phyloP scores from a whole-genome alignment of 352 stramenopile species.

The Pythium coloratum region DNA sequence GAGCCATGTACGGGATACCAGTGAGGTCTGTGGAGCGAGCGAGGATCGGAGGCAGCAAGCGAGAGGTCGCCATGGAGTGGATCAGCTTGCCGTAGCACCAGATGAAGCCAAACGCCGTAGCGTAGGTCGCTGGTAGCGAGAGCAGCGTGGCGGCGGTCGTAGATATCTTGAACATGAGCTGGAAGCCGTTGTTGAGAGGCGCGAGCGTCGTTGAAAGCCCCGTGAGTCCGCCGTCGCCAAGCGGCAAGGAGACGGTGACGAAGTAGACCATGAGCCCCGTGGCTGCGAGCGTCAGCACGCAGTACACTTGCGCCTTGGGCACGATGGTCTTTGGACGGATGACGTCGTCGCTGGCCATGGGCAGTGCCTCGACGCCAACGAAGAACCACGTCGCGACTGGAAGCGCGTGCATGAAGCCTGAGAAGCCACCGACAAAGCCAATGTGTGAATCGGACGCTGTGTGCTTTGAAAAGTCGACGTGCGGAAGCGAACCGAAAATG shows the following conservation, averaged over 20 bases:
- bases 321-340: constrained; percentile 42
- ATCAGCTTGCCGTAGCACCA: constrained; percentile 35
- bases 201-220: neutral
- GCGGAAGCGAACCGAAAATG: neutral
- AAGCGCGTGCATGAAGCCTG: constrained; percentile 31
- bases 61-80: constrained; percentile 29
- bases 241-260: constrained; percentile 21
- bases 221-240: neutral
- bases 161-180: constrained; percentile 21
- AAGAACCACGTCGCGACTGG: constrained; percentile 27
- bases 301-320: constrained; percentile 41
- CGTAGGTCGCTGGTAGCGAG: constrained; percentile 35
- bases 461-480: constrained; percentile 2
- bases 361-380: constrained; percentile 18
- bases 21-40: neutral
- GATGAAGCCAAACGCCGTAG: constrained; percentile 35
- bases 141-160: constrained; percentile 17
- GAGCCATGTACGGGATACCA: constrained; percentile 23
- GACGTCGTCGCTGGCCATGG: constrained; percentile 22
- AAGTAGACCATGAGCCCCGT: constrained; percentile 24
- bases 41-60: constrained; percentile 21
- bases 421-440: constrained; percentile 7
- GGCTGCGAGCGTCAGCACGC: constrained; percentile 27
- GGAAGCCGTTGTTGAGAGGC: constrained; percentile 15
- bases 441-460: neutral